Percentiles rank a stretch among this genome's conserved stretches.
These are phyloP conservation scores for Dioscorea alata DNA, from an alignment of 106 monocot genomes.

Conservation along the genomic window DNA sequence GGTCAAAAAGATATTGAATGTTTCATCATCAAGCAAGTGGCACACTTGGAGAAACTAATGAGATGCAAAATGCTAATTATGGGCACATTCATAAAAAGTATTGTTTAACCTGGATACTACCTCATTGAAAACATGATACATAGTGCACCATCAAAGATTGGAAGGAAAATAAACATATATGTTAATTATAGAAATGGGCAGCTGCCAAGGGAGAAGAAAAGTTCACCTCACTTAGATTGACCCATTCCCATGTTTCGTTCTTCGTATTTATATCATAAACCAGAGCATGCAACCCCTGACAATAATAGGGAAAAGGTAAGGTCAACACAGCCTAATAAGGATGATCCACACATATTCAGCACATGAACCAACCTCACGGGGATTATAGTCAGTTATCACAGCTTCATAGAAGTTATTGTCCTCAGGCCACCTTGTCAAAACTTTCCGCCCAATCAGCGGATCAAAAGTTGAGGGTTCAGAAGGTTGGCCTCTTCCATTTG, in stretches of 20 bases:
- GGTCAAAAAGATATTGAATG: too few species aligned
- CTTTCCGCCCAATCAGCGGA: constrained; percentile 54
- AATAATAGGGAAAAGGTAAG: constrained; percentile 7
- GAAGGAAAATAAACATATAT: too few species aligned
- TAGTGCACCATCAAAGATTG: too few species aligned
- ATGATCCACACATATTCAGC: background rate
- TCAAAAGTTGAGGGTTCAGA: constrained; percentile 22
- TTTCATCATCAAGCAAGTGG: too few species aligned
- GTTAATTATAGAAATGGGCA: too few species aligned
- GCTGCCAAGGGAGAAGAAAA: background rate
- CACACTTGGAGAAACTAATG: too few species aligned
- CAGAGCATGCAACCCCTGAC: constrained; percentile 56
- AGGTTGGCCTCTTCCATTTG: constrained; percentile 18
- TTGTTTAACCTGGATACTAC: too few species aligned
- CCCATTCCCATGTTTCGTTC: constrained; percentile 71
- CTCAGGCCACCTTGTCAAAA: constrained; percentile 69
- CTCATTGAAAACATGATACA: too few species aligned
- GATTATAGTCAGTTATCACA: constrained; percentile 46
- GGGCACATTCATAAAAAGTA: too few species aligned
- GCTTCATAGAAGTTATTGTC: constrained; percentile 77
- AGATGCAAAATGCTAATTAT: too few species aligned
- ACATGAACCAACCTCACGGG: constrained; percentile 15
- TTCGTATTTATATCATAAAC: constrained; percentile 65
- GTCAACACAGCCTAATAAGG: background rate
- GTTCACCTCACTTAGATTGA: constrained; percentile 67